A percentile compares a stretch with the other conserved stretches of the same genome.
These are phyloP conservation scores for Mycena venus DNA, from an alignment of 768 basidiomycete species.

Conservation along the genomic window DNA sequence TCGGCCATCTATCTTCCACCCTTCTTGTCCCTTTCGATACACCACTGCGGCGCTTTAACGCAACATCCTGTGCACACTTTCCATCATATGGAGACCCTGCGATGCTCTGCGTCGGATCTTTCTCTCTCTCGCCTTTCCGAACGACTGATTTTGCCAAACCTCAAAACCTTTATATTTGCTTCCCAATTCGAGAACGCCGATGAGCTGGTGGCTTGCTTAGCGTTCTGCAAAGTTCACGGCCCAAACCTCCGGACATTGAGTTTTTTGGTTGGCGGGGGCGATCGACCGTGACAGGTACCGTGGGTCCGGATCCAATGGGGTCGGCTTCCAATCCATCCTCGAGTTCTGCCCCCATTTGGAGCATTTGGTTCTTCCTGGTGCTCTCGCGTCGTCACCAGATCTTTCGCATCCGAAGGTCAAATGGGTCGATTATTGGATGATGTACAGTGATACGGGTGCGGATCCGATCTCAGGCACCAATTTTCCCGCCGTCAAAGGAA, in stretches of 20 bases:
- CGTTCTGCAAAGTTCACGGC: background rate
- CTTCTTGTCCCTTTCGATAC: background rate
- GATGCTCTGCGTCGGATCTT: background rate
- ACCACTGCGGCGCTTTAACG: background rate
- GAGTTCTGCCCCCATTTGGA: background rate
- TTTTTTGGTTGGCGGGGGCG: background rate
- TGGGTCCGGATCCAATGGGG: background rate
- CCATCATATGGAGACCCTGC: background rate
- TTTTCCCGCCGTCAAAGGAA: slow-evolving; percentile 11
- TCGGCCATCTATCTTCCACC: background rate
- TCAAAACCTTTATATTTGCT: background rate
- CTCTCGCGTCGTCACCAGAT: background rate
- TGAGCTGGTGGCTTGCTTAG: background rate
- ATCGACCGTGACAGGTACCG: background rate
- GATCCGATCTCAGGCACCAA: background rate
- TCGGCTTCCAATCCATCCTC: background rate
- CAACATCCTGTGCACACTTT: background rate
- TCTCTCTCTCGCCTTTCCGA: background rate
- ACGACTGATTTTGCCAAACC: background rate
- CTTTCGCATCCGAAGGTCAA: background rate
- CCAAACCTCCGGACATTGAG: background rate
- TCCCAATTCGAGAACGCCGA: too few species aligned
- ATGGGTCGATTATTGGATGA: slow-evolving; percentile 6
- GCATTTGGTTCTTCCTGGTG: background rate
- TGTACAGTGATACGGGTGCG: background rate